phyloP scores from a whole-genome alignment of 2,329 filamentous ascomycete genomes.

The Fonsecaea nubica region DNA sequence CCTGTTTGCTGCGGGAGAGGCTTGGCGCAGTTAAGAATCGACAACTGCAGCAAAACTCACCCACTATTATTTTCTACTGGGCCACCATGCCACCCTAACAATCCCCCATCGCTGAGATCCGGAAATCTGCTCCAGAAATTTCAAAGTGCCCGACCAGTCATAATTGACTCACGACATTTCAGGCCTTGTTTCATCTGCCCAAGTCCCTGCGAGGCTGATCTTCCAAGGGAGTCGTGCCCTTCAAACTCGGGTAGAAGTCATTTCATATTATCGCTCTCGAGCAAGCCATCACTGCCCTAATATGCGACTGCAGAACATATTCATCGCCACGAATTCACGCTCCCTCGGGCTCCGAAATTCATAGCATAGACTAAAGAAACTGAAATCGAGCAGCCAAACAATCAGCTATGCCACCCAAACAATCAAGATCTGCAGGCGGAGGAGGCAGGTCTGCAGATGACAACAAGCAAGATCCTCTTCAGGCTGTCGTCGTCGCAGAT shows the following conservation, averaged over 20 bases:
- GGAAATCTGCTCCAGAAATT: slow-evolving; percentile 7
- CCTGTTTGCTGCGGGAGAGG: not conserved
- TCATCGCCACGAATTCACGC: not conserved
- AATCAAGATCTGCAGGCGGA: slow-evolving; percentile 42
- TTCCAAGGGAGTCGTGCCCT: not conserved
- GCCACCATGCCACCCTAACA: not conserved
- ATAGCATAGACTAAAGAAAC: not conserved
- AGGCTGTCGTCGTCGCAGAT: slow-evolving; percentile 84
- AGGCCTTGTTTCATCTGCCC: slow-evolving; percentile 2
- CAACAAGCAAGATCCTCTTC: slow-evolving; percentile 66
- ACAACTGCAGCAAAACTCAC: not conserved
- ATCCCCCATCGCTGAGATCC: not conserved
- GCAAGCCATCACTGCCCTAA: not conserved
- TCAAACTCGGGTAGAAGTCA: not conserved
- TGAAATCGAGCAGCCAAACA: not conserved
- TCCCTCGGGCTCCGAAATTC: not conserved
- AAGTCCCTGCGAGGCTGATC: slow-evolving; percentile 11
- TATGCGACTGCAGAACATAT: slow-evolving; percentile 11
- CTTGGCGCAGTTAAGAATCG: not conserved
- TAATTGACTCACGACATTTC: slow-evolving; percentile 23
- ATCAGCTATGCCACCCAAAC: slow-evolving; percentile 38
- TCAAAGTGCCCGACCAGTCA: slow-evolving; percentile 20
- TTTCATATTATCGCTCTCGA: not conserved
- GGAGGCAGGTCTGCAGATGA: slow-evolving; percentile 59
- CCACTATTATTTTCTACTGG: not conserved